phyloP scores from a whole-genome alignment of 2,329 filamentous ascomycete genomes.

The Fusarium zealandicum region DNA sequence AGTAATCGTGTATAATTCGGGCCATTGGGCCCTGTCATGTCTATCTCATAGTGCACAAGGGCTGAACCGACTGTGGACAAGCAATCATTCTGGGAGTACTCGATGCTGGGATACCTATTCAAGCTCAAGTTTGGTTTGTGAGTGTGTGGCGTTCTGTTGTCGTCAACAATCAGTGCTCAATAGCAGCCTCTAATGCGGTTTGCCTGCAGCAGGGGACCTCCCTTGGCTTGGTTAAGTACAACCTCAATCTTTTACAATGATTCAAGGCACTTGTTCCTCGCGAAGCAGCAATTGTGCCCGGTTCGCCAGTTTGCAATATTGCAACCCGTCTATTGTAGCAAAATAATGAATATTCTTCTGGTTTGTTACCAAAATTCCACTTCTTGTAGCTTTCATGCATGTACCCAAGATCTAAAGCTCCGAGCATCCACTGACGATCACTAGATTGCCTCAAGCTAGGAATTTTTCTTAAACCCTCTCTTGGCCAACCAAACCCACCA shows the following conservation, averaged over 20 bases:
- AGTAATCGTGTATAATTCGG: too few species aligned
- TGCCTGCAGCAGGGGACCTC: neutral
- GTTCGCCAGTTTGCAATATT: too few species aligned
- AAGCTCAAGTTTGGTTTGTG: neutral
- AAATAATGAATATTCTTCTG: too few species aligned
- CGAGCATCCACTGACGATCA: conserved; percentile 21
- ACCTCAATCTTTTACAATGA: neutral
- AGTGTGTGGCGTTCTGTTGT: conserved; percentile 4
- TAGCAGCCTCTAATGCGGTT: conserved; percentile 1
- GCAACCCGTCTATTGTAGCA: too few species aligned
- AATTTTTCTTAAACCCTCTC: conserved; percentile 32
- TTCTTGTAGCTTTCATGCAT: neutral
- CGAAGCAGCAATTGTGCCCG: neutral
- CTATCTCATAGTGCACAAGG: too few species aligned
- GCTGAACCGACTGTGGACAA: too few species aligned
- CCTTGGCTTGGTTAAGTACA: neutral
- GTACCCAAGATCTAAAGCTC: conserved; percentile 1
- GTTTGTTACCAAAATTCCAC: neutral
- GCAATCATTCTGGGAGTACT: too few species aligned
- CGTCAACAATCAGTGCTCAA: conserved; percentile 12
- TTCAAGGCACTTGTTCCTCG: neutral
- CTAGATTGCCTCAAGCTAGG: conserved; percentile 23
- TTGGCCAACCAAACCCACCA: conserved; percentile 16
- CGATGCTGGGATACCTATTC: too few species aligned
- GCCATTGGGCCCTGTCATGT: too few species aligned